A percentile compares a stretch with the other conserved stretches of the same genome.
phyloP scores from a whole-genome alignment of 345 rosid genomes.

The Pelargonium nanum region DNA sequence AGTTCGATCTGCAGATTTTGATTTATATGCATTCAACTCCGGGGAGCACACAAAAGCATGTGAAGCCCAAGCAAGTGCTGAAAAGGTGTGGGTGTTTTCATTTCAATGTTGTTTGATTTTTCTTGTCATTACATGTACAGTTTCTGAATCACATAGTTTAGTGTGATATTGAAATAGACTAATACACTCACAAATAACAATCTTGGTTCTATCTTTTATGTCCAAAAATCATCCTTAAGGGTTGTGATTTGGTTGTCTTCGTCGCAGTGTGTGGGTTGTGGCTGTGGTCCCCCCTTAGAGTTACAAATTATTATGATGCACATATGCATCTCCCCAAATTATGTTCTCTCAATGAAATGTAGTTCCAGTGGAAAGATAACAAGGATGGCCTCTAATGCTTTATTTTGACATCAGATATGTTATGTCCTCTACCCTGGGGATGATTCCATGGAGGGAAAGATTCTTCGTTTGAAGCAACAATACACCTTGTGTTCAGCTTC shows the following conservation, averaged over 20 bases:
- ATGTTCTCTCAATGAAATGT: no score
- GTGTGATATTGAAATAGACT: no score
- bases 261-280: no score
- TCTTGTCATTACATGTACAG: no score
- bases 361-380: not conserved
- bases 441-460: slow-evolving; percentile 36
- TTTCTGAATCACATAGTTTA: not conserved
- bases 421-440: slow-evolving; percentile 42
- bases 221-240: no score
- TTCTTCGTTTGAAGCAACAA: slow-evolving; percentile 44
- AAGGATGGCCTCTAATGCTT: not conserved
- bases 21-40: slow-evolving; percentile 26
- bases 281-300: no score
- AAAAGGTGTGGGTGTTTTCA: slow-evolving; percentile 23
- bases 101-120: not conserved
- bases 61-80: slow-evolving; percentile 32
- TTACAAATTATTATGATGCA: no score
- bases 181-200: no score
- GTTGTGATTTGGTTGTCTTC: no score
- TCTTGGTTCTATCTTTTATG: no score
- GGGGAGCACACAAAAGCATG: slow-evolving; percentile 44
- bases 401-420: slow-evolving; percentile 28
- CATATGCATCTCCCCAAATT: no score
- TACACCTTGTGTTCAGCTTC: slow-evolving; percentile 45
- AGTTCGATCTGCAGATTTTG: slow-evolving; percentile 28